Percentiles rank a stretch among this genome's conserved stretches.
phyloP scores from a whole-genome alignment of 1,284 basidiomycete species.

The Irpex rosettiformis region DNA sequence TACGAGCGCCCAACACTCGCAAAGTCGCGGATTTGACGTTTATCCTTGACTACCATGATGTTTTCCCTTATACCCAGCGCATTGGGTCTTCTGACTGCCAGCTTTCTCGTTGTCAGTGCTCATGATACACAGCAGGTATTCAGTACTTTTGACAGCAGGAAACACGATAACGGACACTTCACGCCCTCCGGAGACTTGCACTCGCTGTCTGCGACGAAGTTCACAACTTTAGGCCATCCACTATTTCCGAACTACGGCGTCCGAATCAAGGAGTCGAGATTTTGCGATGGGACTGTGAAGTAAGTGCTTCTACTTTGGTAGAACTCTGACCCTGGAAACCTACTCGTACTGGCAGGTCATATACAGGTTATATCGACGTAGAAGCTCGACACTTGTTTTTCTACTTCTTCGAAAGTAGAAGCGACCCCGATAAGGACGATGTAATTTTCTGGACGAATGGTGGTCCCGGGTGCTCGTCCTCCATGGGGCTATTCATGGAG shows the following conservation, averaged over 20 bases:
- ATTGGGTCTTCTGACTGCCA: neutral
- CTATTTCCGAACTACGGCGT: conserved; percentile 50
- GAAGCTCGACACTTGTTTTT: neutral
- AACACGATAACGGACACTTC: conserved; percentile 38
- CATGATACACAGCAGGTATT: neutral
- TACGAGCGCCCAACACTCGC: too few relatives aligned
- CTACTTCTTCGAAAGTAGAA: conserved; percentile 66
- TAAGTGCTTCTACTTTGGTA: conserved; percentile 15
- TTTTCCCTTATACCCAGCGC: neutral
- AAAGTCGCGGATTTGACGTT: too few relatives aligned
- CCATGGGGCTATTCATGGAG: conserved; percentile 59
- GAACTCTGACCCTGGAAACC: neutral
- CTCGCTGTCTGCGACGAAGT: conserved; percentile 35
- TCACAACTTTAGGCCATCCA: conserved; percentile 48
- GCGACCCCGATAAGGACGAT: conserved; percentile 58
- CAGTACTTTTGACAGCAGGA: neutral
- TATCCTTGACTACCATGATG: neutral
- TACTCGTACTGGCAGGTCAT: neutral
- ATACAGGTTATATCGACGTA: neutral
- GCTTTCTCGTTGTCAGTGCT: neutral
- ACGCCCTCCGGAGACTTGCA: conserved; percentile 39
- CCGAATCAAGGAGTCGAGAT: conserved; percentile 40
- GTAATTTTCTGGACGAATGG: conserved; percentile 65
- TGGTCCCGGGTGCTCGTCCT: conserved; percentile 47
- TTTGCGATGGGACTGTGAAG: conserved; percentile 28